Conservation (phyloP, 345 rosid genomes). For the Psidium guajava region DNA sequence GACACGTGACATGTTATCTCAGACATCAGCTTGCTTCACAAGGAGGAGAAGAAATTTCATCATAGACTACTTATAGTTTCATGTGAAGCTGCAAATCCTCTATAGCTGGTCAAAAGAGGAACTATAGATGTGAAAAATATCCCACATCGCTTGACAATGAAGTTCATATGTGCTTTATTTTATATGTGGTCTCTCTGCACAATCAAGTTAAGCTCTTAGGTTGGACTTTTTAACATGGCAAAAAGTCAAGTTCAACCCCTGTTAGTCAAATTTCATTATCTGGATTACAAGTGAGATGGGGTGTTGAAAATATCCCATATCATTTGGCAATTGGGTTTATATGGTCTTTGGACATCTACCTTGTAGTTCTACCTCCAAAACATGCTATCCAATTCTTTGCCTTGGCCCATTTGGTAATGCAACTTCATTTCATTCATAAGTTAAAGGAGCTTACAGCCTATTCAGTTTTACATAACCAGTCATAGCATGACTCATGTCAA, state of each 20-base stretch:
- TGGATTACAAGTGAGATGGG: not conserved
- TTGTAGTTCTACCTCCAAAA: not conserved
- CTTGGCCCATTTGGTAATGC: not conserved
- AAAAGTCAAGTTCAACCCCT: not conserved
- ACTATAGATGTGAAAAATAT: not conserved
- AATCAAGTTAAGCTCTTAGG: not conserved
- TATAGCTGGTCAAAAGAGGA: not conserved
- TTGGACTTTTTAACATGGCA: not conserved
- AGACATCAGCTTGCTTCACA: not conserved
- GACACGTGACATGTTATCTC: not conserved
- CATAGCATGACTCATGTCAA: not conserved
- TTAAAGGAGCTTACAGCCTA: not conserved
- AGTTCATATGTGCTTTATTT: not conserved
- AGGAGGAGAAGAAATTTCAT: not conserved
- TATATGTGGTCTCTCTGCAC: not conserved
- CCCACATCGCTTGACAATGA: not conserved
- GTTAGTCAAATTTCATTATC: not conserved
- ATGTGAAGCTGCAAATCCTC: not conserved
- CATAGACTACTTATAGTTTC: not conserved
- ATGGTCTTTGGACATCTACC: not conserved
- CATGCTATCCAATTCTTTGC: not conserved
- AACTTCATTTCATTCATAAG: not conserved
- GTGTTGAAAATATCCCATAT: not conserved
- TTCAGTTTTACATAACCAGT: not conserved
- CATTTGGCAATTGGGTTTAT: not conserved